These are phyloP conservation scores for Pleurozium schreberi DNA, from an alignment of 225 moss, liverwort and hornwort species.

Conservation along the genomic window DNA sequence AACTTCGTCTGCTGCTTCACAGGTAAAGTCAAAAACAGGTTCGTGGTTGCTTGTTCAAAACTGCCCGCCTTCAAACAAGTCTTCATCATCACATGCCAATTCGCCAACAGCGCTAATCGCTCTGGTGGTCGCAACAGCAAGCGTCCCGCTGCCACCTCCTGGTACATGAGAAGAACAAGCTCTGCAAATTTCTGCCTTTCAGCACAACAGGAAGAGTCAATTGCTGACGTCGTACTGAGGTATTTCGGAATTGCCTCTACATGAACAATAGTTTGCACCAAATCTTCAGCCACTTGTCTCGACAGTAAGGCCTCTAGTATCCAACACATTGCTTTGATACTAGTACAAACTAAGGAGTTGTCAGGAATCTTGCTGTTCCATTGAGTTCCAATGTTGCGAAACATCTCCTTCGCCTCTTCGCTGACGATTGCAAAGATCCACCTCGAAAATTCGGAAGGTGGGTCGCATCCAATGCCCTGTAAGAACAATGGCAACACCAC, in stretches of 20 bases:
- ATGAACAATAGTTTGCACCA: neutral
- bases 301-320: neutral
- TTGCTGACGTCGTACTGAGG: neutral
- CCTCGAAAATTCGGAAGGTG: neutral
- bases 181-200: neutral
- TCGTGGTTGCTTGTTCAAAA: neutral
- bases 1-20: neutral
- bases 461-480: neutral
- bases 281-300: neutral
- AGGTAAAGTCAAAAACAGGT: neutral
- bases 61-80: neutral
- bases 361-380: neutral
- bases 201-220: neutral
- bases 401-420: neutral
- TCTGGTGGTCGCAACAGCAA: neutral
- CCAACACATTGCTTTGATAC: neutral
- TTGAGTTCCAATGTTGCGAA: neutral
- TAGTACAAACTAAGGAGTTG: neutral
- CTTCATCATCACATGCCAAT: neutral
- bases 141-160: neutral
- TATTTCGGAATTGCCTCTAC: neutral
- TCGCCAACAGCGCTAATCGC: neutral
- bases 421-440: neutral
- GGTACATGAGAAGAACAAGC: neutral
- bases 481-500: neutral